Conservation (phyloP, 139 green algal genomes). For the Astrephomene gubernaculifera region DNA sequence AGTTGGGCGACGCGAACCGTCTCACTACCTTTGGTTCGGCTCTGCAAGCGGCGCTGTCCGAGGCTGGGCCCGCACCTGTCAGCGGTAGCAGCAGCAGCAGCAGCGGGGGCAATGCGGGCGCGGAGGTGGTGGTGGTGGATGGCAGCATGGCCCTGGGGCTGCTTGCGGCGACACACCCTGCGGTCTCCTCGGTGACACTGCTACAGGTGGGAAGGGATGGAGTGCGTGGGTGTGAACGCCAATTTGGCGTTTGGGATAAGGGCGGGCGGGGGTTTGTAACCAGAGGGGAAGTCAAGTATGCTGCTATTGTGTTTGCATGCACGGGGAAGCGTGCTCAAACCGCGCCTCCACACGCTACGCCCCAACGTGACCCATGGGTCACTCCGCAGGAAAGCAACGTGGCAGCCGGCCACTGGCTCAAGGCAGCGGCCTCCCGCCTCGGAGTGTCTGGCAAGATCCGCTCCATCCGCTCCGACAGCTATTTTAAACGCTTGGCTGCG, state of each 20-base stretch:
- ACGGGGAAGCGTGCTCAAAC: no score
- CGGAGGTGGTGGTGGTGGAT: constrained; percentile 32
- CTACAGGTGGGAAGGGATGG: constrained; percentile 12
- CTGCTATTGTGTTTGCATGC: no score
- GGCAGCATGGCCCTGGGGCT: constrained; percentile 25
- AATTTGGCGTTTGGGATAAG: no score
- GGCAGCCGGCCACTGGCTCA: constrained; percentile 4
- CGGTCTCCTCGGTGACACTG: neutral
- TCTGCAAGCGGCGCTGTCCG: neutral
- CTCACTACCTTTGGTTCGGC: neutral
- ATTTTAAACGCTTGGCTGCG: constrained; percentile 28
- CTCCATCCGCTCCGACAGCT: constrained; percentile 8
- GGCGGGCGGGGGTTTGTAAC: no score
- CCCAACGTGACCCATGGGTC: no score
- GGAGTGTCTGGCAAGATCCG: neutral
- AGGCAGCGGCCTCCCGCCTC: neutral
- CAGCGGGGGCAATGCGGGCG: neutral
- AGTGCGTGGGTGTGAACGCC: no score
- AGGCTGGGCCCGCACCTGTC: neutral
- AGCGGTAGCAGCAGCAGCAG: neutral
- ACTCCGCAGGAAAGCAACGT: constrained; percentile 22
- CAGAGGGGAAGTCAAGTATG: no score
- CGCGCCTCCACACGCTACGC: no score
- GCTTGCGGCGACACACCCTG: constrained; percentile 10
- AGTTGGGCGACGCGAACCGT: constrained; percentile 25